Base-by-base conservation (phyloP, 1,139 yeast species). In the Kazachstania sp. region DNA sequence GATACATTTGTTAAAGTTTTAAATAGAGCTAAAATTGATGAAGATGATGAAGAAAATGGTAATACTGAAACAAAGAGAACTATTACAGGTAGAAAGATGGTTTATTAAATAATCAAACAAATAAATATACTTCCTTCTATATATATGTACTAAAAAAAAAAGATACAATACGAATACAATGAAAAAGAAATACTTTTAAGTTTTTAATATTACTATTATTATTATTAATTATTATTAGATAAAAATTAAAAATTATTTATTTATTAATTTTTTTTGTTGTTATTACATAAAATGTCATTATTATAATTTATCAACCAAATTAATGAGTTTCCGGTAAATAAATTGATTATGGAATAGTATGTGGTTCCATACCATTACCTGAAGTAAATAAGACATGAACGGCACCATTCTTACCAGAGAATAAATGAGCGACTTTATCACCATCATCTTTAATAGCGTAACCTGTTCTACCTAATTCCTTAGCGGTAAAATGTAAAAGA, bases 1-100 rank as follows among this genome's bases (percentile, higher is more conserved):
- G 81, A 84, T 58, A 95, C 94, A 61, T 92, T 90, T 72, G 78
- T 90, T 64, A 92, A 92, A 75, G 92, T 94, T 41, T 79, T 92
- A 71, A 92, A 94, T 73, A 79, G 99, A 64, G 98, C 98, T 40
- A 88, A 90, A 70, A 95, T 97, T 26, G 99, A 92, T 61, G 86
- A 80, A 53, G 81, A 80, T 23, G 86, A 79, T 52, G 87, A 77
- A 40, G 51, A 53, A 7, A 85, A 79, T 53, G 26, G 18, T 19
- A 39, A 28, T 13, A 29, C 23, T 13, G 50, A 50, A n/a, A 49
- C 59, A 8, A 59, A 66, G 51, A 63, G 67, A 54, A 64, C 67
- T 20, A 55, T 63, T 31, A 59, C 67, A 11, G 68, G 68, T 47
- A 59, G 67, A 48, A 65, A 61, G 43, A 53, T 65, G 58, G 65